Conservation (phyloP, 2,329 filamentous ascomycete genomes). For the Magnaporthiopsis incrustans region DNA sequence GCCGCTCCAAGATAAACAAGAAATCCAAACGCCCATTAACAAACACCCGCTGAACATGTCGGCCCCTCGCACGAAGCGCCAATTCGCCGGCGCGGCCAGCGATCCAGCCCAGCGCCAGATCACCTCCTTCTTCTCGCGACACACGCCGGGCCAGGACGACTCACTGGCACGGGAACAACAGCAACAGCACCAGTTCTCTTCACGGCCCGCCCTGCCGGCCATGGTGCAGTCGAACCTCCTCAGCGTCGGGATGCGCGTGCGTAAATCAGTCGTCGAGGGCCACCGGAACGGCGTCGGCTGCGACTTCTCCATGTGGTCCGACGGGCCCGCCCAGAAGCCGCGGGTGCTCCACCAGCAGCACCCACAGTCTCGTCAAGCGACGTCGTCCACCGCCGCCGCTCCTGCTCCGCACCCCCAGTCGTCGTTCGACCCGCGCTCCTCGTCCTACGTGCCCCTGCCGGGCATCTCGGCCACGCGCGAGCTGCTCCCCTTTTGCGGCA, state of each 20-base stretch:
- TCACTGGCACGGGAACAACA: background rate
- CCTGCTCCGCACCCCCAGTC: slow-evolving; percentile 2
- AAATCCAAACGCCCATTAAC: too few relatives aligned
- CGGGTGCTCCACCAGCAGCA: slow-evolving; percentile 8
- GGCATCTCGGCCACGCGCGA: slow-evolving; percentile 40
- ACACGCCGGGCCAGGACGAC: slow-evolving; percentile 14
- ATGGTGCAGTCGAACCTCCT: slow-evolving; percentile 75
- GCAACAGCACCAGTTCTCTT: slow-evolving; percentile 10
- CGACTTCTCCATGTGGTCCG: slow-evolving; percentile 44
- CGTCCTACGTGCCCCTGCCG: slow-evolving; percentile 18
- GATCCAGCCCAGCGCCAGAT: slow-evolving; percentile 54
- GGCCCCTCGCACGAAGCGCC: slow-evolving; percentile 49
- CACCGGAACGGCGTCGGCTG: slow-evolving; percentile 67
- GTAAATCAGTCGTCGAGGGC: slow-evolving; percentile 87
- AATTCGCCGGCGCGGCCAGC: slow-evolving; percentile 51
- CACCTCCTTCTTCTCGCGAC: slow-evolving; percentile 49
- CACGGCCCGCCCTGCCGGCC: slow-evolving; percentile 42
- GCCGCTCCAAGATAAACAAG: too few relatives aligned
- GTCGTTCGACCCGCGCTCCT: slow-evolving; percentile 12
- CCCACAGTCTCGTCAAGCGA: too few relatives aligned
- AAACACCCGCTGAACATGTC: slow-evolving; percentile 32
- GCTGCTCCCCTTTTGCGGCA: slow-evolving; percentile 71
- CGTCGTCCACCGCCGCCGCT: too few relatives aligned
- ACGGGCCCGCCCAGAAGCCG: slow-evolving; percentile 14
- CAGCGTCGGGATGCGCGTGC: slow-evolving; percentile 86